phyloP scores from a whole-genome alignment of 148 eudicot species.

The Polygonum aviculare region DNA sequence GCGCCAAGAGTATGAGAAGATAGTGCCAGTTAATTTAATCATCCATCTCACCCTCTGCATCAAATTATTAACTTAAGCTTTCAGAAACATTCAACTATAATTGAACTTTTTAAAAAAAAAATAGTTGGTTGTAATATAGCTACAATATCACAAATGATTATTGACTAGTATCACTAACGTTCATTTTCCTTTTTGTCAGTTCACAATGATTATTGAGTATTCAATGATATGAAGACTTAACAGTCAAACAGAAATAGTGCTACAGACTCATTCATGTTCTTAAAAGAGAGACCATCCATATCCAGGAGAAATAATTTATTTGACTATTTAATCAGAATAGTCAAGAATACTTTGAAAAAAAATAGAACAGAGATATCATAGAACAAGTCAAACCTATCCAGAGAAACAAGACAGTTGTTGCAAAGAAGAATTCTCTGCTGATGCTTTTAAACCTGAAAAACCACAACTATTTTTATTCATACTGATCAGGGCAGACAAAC shows the following conservation, averaged over 20 bases:
- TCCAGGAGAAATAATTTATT: background rate
- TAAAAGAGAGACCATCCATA: background rate
- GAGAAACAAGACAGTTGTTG: conserved; percentile 49
- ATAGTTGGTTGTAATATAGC: no score
- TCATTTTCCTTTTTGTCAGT: background rate
- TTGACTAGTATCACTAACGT: background rate
- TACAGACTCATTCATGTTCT: background rate
- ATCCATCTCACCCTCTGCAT: background rate
- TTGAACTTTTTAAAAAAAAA: no score
- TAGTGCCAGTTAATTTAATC: background rate
- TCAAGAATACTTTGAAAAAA: background rate
- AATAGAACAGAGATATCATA: background rate
- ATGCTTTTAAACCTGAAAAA: conserved; percentile 61
- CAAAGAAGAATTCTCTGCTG: conserved; percentile 67
- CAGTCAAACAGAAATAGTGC: background rate
- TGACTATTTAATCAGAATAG: background rate
- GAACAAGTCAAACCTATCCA: conserved; percentile 64
- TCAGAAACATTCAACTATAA: no score
- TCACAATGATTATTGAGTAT: background rate
- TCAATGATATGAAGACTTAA: background rate
- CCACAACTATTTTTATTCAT: background rate
- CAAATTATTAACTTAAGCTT: no score
- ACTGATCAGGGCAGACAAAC: background rate
- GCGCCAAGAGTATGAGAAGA: background rate
- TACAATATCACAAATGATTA: background rate